Conservation (phyloP, 306 rosid species). For the Biancaea sappan region DNA sequence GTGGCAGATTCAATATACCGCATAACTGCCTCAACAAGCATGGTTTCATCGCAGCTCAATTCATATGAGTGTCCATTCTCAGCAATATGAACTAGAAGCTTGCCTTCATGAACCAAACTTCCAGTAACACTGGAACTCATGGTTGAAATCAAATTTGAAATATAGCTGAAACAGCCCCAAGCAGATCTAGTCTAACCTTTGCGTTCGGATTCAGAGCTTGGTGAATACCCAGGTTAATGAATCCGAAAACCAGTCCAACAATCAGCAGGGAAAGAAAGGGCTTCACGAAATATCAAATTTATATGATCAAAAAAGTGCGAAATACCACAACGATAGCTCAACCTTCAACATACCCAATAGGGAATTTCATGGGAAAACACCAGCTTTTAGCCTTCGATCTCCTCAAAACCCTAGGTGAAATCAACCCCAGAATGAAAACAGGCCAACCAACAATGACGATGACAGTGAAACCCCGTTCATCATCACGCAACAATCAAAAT, state of each 20-base stretch:
- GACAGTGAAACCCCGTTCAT: conserved; percentile 32
- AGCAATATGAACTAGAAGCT: conserved; percentile 82
- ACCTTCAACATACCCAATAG: conserved; percentile 28
- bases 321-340: conserved; percentile 23
- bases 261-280: conserved; percentile 13
- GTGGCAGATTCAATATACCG: conserved; percentile 56
- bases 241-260: conserved; percentile 28
- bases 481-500: conserved; percentile 27
- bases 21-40: conserved; percentile 80
- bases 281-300: neutral
- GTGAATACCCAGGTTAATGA: conserved; percentile 34
- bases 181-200: conserved; percentile 30
- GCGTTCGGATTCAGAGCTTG: conserved; percentile 21
- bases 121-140: conserved; percentile 65
- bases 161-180: conserved; percentile 36
- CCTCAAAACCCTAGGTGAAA: conserved; percentile 44
- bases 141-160: conserved; percentile 35
- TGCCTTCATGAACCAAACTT: conserved; percentile 55
- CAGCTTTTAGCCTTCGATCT: conserved; percentile 46
- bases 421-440: conserved; percentile 25
- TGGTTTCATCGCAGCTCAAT: conserved; percentile 67
- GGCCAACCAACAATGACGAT: conserved; percentile 30
- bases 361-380: conserved; percentile 25
- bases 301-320: conserved; percentile 32
- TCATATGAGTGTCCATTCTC: conserved; percentile 87